Conservation (phyloP, 1,284 basidiomycete genomes). For the Tremellales sp. region DNA sequence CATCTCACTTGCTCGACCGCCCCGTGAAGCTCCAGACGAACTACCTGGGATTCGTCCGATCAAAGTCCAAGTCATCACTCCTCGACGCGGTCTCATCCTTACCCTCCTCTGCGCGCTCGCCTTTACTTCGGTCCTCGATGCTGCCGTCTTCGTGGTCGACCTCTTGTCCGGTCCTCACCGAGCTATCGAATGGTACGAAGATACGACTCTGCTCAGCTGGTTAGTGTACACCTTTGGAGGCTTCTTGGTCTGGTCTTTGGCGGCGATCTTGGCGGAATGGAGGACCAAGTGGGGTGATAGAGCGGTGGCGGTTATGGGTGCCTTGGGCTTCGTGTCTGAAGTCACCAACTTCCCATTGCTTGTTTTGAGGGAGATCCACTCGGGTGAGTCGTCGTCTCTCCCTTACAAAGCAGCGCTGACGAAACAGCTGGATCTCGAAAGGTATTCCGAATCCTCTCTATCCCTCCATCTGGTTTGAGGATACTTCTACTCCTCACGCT, state of each 20-base stretch:
- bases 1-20: conserved; percentile 19
- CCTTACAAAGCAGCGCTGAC: not conserved
- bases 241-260: conserved; percentile 26
- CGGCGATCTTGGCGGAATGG: conserved; percentile 32
- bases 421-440: conserved; percentile 18
- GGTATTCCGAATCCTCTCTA: conserved; percentile 31
- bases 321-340: conserved; percentile 31
- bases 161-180: conserved; percentile 15
- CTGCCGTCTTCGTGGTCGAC: conserved; percentile 22
- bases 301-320: conserved; percentile 23
- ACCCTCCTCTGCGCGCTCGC: conserved; percentile 29
- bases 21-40: conserved; percentile 7
- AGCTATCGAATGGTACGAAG: conserved; percentile 5
- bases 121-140: conserved; percentile 25
- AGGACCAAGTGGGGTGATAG: conserved; percentile 32
- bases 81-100: conserved; percentile 33
- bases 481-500: conserved; percentile 35
- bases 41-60: conserved; percentile 36
- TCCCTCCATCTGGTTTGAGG: conserved; percentile 31
- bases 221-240: conserved; percentile 32
- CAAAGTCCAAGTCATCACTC: conserved; percentile 36
- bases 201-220: conserved; percentile 14
- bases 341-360: conserved; percentile 34
- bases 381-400: conserved; percentile 23
- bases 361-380: conserved; percentile 25